Percentiles rank a stretch among this genome's conserved stretches.
Evolutionary conservation across 2,329 filamentous ascomycete genomes (phyloP).

Genomic region (Verticillium longisporum): DNA sequence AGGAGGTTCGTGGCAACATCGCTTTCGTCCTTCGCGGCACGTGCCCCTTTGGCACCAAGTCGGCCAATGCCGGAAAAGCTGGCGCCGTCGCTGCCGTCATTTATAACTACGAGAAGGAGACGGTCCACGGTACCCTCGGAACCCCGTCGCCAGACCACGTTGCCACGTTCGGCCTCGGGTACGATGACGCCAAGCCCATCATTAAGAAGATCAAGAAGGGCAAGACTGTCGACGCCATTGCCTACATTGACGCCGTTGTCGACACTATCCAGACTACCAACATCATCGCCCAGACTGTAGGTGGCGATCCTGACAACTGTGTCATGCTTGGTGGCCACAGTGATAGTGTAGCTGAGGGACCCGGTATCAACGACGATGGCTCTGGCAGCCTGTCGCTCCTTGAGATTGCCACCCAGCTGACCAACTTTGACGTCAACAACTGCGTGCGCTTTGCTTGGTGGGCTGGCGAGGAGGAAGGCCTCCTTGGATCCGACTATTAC

Average conservation of each 20-base stretch:
- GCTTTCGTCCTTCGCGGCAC: slow-evolving; percentile 64
- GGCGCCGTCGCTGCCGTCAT: slow-evolving; percentile 66
- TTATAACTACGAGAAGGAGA: slow-evolving; percentile 64
- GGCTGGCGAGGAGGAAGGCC: slow-evolving; percentile 60
- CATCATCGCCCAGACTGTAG: slow-evolving; percentile 54
- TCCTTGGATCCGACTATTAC: slow-evolving; percentile 58
- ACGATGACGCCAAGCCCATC: slow-evolving; percentile 50
- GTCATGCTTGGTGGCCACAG: slow-evolving; percentile 61
- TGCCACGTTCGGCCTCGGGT: slow-evolving; percentile 61
- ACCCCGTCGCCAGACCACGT: slow-evolving; percentile 51
- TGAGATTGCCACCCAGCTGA: slow-evolving; percentile 54
- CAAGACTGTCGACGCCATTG: slow-evolving; percentile 43
- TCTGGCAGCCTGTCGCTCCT: slow-evolving; percentile 57
- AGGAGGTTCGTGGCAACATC: slow-evolving; percentile 52
- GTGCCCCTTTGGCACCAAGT: slow-evolving; percentile 68
- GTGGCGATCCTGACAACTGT: slow-evolving; percentile 55
- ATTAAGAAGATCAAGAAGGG: slow-evolving; percentile 46
- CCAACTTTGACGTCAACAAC: slow-evolving; percentile 53
- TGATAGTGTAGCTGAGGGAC: slow-evolving; percentile 55
- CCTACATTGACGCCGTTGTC: slow-evolving; percentile 54
- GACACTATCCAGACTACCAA: slow-evolving; percentile 49
- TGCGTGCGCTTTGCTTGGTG: slow-evolving; percentile 64
- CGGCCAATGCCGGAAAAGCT: slow-evolving; percentile 57
- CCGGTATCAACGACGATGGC: slow-evolving; percentile 75
- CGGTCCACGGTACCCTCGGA: slow-evolving; percentile 62